Conservation (phyloP, 2,329 filamentous ascomycete genomes). For the Fusarium brevicatenulatum region DNA sequence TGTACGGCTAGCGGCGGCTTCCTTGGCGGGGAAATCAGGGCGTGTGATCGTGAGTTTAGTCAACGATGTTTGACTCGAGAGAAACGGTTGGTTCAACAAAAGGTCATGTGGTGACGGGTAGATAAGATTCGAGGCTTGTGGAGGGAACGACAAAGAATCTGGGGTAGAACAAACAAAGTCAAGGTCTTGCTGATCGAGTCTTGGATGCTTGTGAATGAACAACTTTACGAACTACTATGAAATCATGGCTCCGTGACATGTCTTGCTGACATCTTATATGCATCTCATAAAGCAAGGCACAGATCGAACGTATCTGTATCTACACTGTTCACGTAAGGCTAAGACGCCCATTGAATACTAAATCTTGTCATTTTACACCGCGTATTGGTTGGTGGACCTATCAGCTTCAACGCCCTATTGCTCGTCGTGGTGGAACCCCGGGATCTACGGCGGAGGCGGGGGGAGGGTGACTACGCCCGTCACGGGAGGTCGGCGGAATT, state of each 20-base stretch:
- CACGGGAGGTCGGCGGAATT: slow-evolving; percentile 33
- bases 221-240: neutral
- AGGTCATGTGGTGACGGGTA: slow-evolving; percentile 34
- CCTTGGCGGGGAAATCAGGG: slow-evolving; percentile 30
- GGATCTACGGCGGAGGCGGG: slow-evolving; percentile 33
- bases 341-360: slow-evolving; percentile 28
- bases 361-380: slow-evolving; percentile 38
- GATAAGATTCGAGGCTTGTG: slow-evolving; percentile 26
- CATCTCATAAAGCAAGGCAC: slow-evolving; percentile 12
- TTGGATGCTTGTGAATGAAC: neutral
- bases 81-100: slow-evolving; percentile 31
- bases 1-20: slow-evolving; percentile 41
- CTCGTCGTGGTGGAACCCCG: slow-evolving; percentile 39
- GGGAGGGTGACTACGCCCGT: slow-evolving; percentile 26
- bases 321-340: slow-evolving; percentile 6
- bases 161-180: slow-evolving; percentile 1
- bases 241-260: slow-evolving; percentile 3
- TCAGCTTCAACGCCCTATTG: slow-evolving; percentile 40
- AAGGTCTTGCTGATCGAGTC: slow-evolving; percentile 4
- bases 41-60: slow-evolving; percentile 39
- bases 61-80: slow-evolving; percentile 22
- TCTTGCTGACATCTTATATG: slow-evolving; percentile 15
- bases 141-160: slow-evolving; percentile 23
- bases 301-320: neutral
- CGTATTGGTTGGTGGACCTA: slow-evolving; percentile 24